Percentiles rank a stretch among this genome's conserved stretches.
phyloP scores from a whole-genome alignment of 2,329 filamentous ascomycete species.

The Tolypocladium endophyticum region DNA sequence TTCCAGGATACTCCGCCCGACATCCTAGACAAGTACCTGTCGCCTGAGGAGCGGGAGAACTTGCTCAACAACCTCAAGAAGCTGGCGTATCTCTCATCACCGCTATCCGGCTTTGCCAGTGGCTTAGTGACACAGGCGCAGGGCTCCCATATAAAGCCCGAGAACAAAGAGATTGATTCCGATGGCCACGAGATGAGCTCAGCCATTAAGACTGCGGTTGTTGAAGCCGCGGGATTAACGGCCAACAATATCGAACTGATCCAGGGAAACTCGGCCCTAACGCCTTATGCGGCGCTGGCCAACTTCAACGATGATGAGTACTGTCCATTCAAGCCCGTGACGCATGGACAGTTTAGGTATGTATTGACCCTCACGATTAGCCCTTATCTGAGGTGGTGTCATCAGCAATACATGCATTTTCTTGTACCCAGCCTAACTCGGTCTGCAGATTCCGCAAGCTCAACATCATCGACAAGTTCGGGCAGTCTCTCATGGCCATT shows the following conservation, averaged over 20 bases:
- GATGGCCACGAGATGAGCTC: background rate
- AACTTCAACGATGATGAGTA: slow-evolving; percentile 10
- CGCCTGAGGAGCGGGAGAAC: slow-evolving; percentile 1
- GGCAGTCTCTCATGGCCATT: slow-evolving; percentile 25
- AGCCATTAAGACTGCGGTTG: background rate
- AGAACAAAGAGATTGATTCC: slow-evolving; percentile 8
- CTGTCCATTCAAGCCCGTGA: slow-evolving; percentile 31
- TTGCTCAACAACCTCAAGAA: slow-evolving; percentile 3
- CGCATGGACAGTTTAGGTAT: slow-evolving; percentile 33
- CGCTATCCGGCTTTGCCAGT: slow-evolving; percentile 19
- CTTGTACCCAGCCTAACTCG: too few species aligned
- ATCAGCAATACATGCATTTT: too few species aligned
- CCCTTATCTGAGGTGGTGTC: too few species aligned
- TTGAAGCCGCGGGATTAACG: slow-evolving; percentile 10
- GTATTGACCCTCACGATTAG: background rate
- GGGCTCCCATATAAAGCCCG: slow-evolving; percentile 31
- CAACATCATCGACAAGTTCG: slow-evolving; percentile 39
- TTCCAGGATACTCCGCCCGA: slow-evolving; percentile 15
- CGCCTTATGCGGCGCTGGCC: slow-evolving; percentile 22
- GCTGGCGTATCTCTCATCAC: slow-evolving; percentile 14
- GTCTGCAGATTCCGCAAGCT: slow-evolving; percentile 26
- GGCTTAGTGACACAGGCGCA: slow-evolving; percentile 19
- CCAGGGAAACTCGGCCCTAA: slow-evolving; percentile 13
- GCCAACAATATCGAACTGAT: slow-evolving; percentile 12
- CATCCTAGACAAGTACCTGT: slow-evolving; percentile 8